Evolutionary conservation across 2,329 filamentous ascomycete genomes (phyloP), one percentile per base, ranked within the genome.

Genomic region (Neoscytalidium dimidiatum): DNA sequence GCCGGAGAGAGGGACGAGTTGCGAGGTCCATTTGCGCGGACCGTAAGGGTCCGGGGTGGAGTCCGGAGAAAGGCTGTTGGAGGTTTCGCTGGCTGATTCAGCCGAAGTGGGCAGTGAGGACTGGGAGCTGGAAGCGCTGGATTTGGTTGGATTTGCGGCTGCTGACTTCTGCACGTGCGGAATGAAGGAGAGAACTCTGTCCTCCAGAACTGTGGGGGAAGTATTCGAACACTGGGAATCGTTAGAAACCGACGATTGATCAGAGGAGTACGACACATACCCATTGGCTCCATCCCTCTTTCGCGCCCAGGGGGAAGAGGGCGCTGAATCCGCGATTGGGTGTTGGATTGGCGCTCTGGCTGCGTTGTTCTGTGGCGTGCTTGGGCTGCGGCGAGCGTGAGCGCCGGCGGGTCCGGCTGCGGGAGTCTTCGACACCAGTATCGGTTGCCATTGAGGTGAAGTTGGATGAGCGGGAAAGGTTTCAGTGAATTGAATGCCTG

Each of bases 261-360:
- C 6, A 4, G 23, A 13, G 31, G 26, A 21, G 13, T n/a, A 5
- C 3, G 23, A 44, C 3, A 9, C 53, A 19, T 79, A 92, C 91
- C 92, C 95, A 98, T 84, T 98, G 94, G 70, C 86, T 89, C 68
- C 92, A 92, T 14, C 92, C 94, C 65, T 97, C 93, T 73, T 94
- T 95, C 80, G 97, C 97, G 57, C 93, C 89, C 26, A 98, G 80
- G 1, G 95, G 94, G 70, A 99, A 98, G 77, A 86, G 88, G 35
- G 79, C 71, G 26, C 74, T 71, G 56, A 72, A 71, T 6, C 77
- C 71, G 67, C 74, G 72, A 64, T 71, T 74, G 64, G 74, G 77
- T 28, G 62, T 7, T 49, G 67, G 69, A 72, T 66, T 79, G 74
- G 65, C 77, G 79, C 41, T 75, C 76, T 67, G 81, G 76, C 70